phyloP scores from a whole-genome alignment of 2,329 filamentous ascomycete species.

The Polychaeton citri region DNA sequence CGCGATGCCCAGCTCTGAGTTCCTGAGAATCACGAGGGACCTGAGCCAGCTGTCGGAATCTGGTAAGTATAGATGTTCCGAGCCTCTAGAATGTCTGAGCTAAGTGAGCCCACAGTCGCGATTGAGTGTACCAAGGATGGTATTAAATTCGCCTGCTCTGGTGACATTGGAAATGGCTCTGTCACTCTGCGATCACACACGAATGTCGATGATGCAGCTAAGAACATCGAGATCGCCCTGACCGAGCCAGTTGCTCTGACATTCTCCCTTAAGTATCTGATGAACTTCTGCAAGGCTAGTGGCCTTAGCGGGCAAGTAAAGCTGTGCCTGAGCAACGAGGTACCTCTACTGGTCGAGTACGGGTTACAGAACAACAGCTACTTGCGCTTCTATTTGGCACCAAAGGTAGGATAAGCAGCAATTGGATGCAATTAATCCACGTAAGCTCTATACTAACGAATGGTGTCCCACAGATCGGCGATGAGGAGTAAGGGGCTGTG shows the following conservation, averaged over 20 bases:
- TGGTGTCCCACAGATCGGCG: conserved; percentile 53
- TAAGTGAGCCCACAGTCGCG: conserved; percentile 59
- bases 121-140: conserved; percentile 97
- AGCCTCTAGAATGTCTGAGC: too few relatives aligned
- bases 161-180: conserved; percentile 90
- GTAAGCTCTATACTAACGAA: conserved; percentile 24
- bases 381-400: conserved; percentile 92
- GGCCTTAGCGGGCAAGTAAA: conserved; percentile 70
- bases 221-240: conserved; percentile 79
- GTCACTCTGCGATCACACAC: conserved; percentile 83
- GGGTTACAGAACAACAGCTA: conserved; percentile 67
- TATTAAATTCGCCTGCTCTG: conserved; percentile 83
- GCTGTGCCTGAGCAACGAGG: conserved; percentile 89
- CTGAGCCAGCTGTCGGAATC: conserved; percentile 87
- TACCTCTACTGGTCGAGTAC: conserved; percentile 93
- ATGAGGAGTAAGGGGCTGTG: conserved; percentile 40
- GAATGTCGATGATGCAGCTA: conserved; percentile 76
- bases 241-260: conserved; percentile 86
- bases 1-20: conserved; percentile 75
- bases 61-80: conserved; percentile 55
- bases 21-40: conserved; percentile 90
- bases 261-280: conserved; percentile 97
- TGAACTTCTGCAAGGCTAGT: conserved; percentile 99
- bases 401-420: conserved; percentile 54
- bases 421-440: too few relatives aligned